Conservation (phyloP, 352 stramenopile species). For the Phytophthora palmivora region DNA sequence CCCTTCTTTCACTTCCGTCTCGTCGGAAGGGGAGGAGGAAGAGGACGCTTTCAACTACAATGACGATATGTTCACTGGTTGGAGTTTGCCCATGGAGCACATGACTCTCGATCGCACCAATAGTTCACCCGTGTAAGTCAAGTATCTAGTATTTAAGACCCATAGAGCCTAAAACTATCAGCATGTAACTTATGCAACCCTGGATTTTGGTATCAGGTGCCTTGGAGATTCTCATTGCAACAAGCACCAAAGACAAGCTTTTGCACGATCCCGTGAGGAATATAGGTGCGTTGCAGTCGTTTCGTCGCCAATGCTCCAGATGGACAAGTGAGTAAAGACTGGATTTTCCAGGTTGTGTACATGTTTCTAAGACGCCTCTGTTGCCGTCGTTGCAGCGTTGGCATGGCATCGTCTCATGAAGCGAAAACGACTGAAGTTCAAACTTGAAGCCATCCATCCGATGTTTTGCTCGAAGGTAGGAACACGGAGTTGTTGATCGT, state of each 20-base stretch:
- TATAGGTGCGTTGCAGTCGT: slow-evolving; percentile 20
- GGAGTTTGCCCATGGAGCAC: slow-evolving; percentile 34
- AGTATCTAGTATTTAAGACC: slow-evolving; percentile 27
- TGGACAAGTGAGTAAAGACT: slow-evolving; percentile 12
- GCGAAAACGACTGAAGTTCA: slow-evolving; percentile 15
- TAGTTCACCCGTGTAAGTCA: slow-evolving; percentile 30
- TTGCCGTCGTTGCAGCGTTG: neutral
- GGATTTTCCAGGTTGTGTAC: slow-evolving; percentile 17
- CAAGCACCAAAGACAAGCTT: slow-evolving; percentile 17
- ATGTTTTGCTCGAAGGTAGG: slow-evolving; percentile 14
- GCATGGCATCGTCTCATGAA: slow-evolving; percentile 26
- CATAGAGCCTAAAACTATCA: neutral
- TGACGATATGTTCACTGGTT: slow-evolving; percentile 29
- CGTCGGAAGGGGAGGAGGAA: slow-evolving; percentile 37
- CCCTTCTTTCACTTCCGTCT: slow-evolving; percentile 34
- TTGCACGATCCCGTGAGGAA: slow-evolving; percentile 2
- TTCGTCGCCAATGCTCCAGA: slow-evolving; percentile 14
- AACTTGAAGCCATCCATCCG: slow-evolving; percentile 30
- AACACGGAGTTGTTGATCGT: slow-evolving; percentile 8
- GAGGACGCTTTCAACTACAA: slow-evolving; percentile 27
- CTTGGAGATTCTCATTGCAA: neutral
- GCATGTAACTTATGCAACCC: slow-evolving; percentile 28
- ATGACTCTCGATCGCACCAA: slow-evolving; percentile 30
- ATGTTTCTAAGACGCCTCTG: neutral
- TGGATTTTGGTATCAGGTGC: slow-evolving; percentile 31